phyloP scores from a whole-genome alignment of 768 basidiomycete genomes.

The Boletus edulis region DNA sequence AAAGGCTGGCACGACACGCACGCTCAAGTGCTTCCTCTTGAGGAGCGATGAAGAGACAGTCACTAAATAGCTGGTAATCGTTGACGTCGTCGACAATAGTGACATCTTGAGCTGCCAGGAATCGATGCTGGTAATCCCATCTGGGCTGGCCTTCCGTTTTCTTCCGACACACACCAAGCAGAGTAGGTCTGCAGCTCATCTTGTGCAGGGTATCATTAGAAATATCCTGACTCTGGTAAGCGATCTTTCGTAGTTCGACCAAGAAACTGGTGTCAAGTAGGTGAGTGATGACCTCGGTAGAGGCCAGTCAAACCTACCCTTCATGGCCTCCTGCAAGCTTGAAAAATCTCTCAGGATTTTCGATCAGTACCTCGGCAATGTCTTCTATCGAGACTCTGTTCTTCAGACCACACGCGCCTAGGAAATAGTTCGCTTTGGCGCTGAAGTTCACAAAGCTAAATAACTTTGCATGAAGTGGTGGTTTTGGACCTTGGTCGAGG shows the following conservation, averaged over 20 bases:
- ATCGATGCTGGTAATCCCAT: slow-evolving; percentile 64
- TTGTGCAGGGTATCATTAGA: slow-evolving; percentile 46
- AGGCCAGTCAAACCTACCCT: slow-evolving; percentile 42
- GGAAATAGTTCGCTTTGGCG: slow-evolving; percentile 69
- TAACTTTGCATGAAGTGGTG: slow-evolving; percentile 65
- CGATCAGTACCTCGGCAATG: slow-evolving; percentile 61
- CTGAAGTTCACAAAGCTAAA: slow-evolving; percentile 89
- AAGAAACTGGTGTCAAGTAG: slow-evolving; percentile 53
- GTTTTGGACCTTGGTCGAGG: slow-evolving; percentile 45
- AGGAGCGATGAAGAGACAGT: slow-evolving; percentile 66
- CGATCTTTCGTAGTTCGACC: slow-evolving; percentile 77
- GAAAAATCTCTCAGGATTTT: slow-evolving; percentile 65
- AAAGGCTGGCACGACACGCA: slow-evolving; percentile 21
- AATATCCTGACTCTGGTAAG: slow-evolving; percentile 52
- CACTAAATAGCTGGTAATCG: slow-evolving; percentile 69
- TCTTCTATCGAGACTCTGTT: slow-evolving; percentile 81
- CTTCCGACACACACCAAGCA: slow-evolving; percentile 67
- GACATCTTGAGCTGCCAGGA: slow-evolving; percentile 61
- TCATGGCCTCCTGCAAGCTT: slow-evolving; percentile 60
- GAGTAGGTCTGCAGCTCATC: slow-evolving; percentile 65
- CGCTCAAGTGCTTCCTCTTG: slow-evolving; percentile 88
- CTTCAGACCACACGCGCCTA: slow-evolving; percentile 78
- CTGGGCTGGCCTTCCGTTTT: slow-evolving; percentile 54
- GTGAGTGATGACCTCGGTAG: neutral
- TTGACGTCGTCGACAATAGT: slow-evolving; percentile 82